A percentile compares a stretch with the other conserved stretches of the same genome.
These are phyloP conservation scores for Mortierella antarctica DNA, from an alignment of 192 early-diverging fungal species.

Conservation along the genomic window DNA sequence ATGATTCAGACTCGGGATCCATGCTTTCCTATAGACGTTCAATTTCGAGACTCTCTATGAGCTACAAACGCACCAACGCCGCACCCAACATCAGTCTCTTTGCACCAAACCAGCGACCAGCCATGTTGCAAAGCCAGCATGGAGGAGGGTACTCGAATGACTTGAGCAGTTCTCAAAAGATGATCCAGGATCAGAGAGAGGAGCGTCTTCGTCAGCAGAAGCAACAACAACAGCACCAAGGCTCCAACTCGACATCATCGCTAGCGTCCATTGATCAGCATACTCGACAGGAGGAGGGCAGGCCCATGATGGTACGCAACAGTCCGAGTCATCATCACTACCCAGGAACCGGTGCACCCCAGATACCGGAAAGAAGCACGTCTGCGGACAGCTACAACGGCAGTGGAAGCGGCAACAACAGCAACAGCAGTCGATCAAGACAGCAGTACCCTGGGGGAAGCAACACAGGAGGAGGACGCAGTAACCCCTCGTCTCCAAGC, in stretches of 20 bases:
- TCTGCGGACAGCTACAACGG: slow-evolving; percentile 16
- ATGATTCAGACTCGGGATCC: slow-evolving; percentile 45
- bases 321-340: neutral
- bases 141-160: slow-evolving; percentile 6
- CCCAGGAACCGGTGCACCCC: neutral
- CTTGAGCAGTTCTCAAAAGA: slow-evolving; percentile 32
- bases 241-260: neutral
- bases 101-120: slow-evolving; percentile 26
- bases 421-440: slow-evolving; percentile 14
- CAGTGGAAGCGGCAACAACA: neutral
- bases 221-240: slow-evolving; percentile 22
- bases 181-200: slow-evolving; percentile 51
- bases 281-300: slow-evolving; percentile 28
- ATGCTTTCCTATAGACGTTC: slow-evolving; percentile 45
- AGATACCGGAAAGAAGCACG: slow-evolving; percentile 35
- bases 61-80: slow-evolving; percentile 32
- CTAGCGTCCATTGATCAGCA: slow-evolving; percentile 12
- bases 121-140: slow-evolving; percentile 8
- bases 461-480: slow-evolving; percentile 6
- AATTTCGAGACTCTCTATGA: slow-evolving; percentile 43
- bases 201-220: slow-evolving; percentile 42
- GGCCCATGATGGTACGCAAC: slow-evolving; percentile 10
- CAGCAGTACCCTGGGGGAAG: slow-evolving; percentile 1
- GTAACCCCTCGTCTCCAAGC: slow-evolving; percentile 30
- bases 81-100: slow-evolving; percentile 46